phyloP scores from a whole-genome alignment of 345 rosid species.

The Jatropha curcas region DNA sequence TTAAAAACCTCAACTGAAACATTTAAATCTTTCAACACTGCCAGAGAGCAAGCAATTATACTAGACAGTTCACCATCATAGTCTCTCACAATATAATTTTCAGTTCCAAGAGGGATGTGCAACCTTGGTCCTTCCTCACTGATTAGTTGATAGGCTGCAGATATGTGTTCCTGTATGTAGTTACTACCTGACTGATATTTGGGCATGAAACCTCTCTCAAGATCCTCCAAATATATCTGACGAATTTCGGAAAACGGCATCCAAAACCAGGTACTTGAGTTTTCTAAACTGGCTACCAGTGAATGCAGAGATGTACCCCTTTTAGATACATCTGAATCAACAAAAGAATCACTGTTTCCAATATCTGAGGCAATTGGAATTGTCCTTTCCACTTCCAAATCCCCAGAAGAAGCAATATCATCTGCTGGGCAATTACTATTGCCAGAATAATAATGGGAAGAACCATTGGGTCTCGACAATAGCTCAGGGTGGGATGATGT shows the following conservation, averaged over 20 bases:
- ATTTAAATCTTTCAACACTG: constrained; percentile 47
- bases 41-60: constrained; percentile 83
- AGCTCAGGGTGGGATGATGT: constrained; percentile 15
- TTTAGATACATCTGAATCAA: constrained; percentile 28
- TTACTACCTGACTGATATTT: constrained; percentile 48
- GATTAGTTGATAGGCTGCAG: constrained; percentile 53
- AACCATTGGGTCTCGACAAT: constrained; percentile 1
- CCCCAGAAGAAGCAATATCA: constrained; percentile 18
- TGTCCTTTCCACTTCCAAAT: constrained; percentile 35
- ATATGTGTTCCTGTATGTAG: constrained; percentile 42
- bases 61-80: constrained; percentile 92
- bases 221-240: constrained; percentile 48
- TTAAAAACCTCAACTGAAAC: constrained; percentile 22
- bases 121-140: constrained; percentile 74
- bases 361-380: constrained; percentile 35
- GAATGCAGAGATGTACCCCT: constrained; percentile 37
- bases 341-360: constrained; percentile 23
- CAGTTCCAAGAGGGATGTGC: constrained; percentile 60
- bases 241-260: constrained; percentile 70
- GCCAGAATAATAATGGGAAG: constrained; percentile 18
- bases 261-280: constrained; percentile 77
- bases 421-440: constrained; percentile 24
- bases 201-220: constrained; percentile 59
- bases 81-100: constrained; percentile 64
- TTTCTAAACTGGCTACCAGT: constrained; percentile 42